These are phyloP conservation scores for Phytophthora uliginosa DNA, from an alignment of 352 stramenopile species.

Conservation along the genomic window DNA sequence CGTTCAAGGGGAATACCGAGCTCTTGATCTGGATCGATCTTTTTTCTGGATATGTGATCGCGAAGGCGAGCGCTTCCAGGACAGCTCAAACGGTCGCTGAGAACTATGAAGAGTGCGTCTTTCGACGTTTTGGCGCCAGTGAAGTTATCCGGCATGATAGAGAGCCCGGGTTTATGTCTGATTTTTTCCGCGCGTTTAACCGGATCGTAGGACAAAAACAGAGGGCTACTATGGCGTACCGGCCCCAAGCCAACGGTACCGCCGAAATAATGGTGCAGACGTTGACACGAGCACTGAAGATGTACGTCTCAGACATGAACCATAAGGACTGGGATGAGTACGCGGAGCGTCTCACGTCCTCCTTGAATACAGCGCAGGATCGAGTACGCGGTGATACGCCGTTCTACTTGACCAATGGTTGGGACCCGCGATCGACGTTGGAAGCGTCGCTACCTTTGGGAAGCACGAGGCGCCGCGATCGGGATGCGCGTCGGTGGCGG, in stretches of 20 bases:
- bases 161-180: not conserved
- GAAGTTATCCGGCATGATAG: too few species aligned
- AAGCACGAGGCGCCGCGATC: not conserved
- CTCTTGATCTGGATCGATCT: too few species aligned
- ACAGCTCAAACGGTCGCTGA: too few species aligned
- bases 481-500: not conserved
- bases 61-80: too few species aligned
- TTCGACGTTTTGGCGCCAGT: too few species aligned
- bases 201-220: not conserved
- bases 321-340: not conserved
- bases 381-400: not conserved
- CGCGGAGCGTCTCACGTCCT: not conserved
- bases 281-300: not conserved
- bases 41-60: too few species aligned
- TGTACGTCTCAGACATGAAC: not conserved
- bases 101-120: too few species aligned
- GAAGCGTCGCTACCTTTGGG: not conserved
- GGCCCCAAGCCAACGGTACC: not conserved
- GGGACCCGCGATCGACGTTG: not conserved
- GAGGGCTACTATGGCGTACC: not conserved
- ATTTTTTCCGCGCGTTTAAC: not conserved
- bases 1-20: too few species aligned
- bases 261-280: not conserved
- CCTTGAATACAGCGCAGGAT: not conserved
- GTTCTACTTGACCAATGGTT: not conserved